These are phyloP conservation scores for Aspergillus candidus DNA, from an alignment of 2,329 filamentous ascomycete genomes.

Conservation along the genomic window DNA sequence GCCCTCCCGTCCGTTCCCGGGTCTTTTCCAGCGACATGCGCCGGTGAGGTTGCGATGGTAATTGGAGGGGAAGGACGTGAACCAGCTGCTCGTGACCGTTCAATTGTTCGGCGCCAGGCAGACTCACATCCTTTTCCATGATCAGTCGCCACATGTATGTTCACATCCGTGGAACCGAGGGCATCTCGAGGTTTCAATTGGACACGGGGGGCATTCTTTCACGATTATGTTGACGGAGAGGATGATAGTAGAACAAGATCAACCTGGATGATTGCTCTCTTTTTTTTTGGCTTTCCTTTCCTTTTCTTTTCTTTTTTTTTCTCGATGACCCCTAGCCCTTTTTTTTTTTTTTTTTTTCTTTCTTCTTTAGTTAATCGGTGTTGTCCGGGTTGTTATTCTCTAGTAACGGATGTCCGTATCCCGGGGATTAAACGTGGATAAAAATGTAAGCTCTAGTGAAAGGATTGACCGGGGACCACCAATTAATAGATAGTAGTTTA, in stretches of 20 bases:
- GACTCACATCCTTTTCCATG: conserved; percentile 21
- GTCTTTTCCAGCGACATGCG: conserved; percentile 2
- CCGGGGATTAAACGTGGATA: too few relatives aligned
- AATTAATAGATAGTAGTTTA: too few relatives aligned
- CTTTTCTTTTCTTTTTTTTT: too few relatives aligned
- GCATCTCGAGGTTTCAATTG: conserved; percentile 15
- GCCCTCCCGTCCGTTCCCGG: conserved; percentile 4
- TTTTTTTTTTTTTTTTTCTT: too few relatives aligned
- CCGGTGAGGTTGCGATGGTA: conserved; percentile 5
- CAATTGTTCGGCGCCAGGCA: conserved; percentile 13
- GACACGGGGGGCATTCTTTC: conserved; percentile 9
- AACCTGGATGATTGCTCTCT: too few relatives aligned
- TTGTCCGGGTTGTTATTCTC: too few relatives aligned
- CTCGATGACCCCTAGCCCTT: too few relatives aligned
- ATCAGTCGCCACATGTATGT: conserved; percentile 10
- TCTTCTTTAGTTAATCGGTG: too few relatives aligned
- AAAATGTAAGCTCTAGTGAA: too few relatives aligned
- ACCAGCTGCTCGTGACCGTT: conserved; percentile 7
- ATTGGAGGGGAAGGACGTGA: background rate
- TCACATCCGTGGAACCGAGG: conserved; percentile 14
- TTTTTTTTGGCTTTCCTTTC: too few relatives aligned
- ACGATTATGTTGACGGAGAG: conserved; percentile 5
- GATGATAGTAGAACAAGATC: conserved; percentile 1
- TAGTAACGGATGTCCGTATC: too few relatives aligned
- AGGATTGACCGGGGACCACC: too few relatives aligned